Conservation (phyloP, 106 monocot genomes). For the Hemerocallis citrina region DNA sequence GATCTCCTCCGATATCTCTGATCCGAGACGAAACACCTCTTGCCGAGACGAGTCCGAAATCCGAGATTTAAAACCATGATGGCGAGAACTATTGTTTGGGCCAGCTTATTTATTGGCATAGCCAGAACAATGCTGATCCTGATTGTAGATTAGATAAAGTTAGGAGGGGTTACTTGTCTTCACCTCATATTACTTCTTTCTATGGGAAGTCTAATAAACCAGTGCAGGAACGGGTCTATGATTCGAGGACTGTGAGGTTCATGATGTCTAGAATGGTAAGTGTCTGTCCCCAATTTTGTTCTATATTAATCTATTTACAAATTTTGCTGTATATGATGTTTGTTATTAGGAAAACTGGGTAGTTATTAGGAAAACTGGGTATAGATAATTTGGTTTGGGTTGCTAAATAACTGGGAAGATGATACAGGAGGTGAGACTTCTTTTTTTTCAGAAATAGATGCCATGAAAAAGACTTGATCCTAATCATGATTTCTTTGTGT, state of each 20-base stretch:
- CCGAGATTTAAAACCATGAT: too few relatives aligned
- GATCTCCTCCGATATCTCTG: too few relatives aligned
- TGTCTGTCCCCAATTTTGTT: background rate
- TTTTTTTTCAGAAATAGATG: too few relatives aligned
- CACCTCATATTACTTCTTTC: slow-evolving; percentile 77
- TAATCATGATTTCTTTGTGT: slow-evolving; percentile 63
- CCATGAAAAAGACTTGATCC: too few relatives aligned
- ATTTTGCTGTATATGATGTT: background rate
- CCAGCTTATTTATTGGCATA: slow-evolving; percentile 93
- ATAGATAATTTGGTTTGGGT: background rate
- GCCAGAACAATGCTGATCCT: slow-evolving; percentile 75
- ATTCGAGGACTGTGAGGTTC: slow-evolving; percentile 62
- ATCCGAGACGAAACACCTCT: too few relatives aligned
- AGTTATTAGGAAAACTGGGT: background rate
- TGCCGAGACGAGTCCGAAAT: too few relatives aligned
- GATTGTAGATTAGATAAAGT: slow-evolving; percentile 58
- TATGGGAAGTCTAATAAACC: slow-evolving; percentile 65
- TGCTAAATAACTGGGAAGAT: background rate
- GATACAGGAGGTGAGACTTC: too few relatives aligned
- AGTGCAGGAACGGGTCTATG: slow-evolving; percentile 54
- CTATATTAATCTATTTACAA: background rate
- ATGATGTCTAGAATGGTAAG: slow-evolving; percentile 90
- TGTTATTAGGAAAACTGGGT: too few relatives aligned
- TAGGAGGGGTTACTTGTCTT: slow-evolving; percentile 67
- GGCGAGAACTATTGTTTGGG: slow-evolving; percentile 82